phyloP scores from a whole-genome alignment of 176 grass and related monocot genomes.

The Coix lacrymajobi region DNA sequence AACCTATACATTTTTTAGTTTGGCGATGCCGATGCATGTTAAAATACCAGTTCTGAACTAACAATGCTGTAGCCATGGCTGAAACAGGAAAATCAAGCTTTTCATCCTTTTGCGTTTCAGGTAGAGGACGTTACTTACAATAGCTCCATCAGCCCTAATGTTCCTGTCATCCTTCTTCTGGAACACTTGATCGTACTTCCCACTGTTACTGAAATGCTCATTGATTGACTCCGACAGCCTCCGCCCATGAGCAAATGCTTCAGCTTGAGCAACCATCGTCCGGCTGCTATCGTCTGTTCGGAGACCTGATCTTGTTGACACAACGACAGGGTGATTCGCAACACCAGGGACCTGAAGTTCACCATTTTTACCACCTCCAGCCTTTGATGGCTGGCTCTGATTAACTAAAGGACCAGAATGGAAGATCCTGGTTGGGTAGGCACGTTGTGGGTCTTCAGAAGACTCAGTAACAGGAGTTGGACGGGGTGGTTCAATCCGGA shows the following conservation, averaged over 20 bases:
- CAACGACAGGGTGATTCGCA: conserved; percentile 24
- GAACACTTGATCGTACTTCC: conserved; percentile 59
- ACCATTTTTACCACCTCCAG: conserved; percentile 37
- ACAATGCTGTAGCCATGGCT: neutral
- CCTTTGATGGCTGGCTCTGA: conserved; percentile 41
- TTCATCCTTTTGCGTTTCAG: neutral
- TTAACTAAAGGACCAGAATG: conserved; percentile 94
- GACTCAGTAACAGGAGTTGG: conserved; percentile 42
- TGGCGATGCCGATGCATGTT: neutral
- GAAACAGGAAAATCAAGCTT: neutral
- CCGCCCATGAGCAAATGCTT: conserved; percentile 38
- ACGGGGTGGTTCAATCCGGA: conserved; percentile 79
- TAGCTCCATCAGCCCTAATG: conserved; percentile 41
- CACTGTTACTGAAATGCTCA: conserved; percentile 45
- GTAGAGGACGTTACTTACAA: conserved; percentile 43
- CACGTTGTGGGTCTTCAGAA: conserved; percentile 36
- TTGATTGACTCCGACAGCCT: conserved; percentile 73
- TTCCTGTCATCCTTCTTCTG: conserved; percentile 51
- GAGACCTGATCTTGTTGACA: conserved; percentile 34
- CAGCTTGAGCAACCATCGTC: conserved; percentile 31
- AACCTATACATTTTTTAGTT: neutral
- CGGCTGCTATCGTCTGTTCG: conserved; percentile 21
- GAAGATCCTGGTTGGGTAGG: conserved; percentile 51
- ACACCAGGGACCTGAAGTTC: conserved; percentile 31
- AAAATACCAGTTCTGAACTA: neutral